Evolutionary conservation across 495 filamentous ascomycete genomes (phyloP), one percentile per base, ranked within the genome.

Genomic region (Aspergillus kassunensis): DNA sequence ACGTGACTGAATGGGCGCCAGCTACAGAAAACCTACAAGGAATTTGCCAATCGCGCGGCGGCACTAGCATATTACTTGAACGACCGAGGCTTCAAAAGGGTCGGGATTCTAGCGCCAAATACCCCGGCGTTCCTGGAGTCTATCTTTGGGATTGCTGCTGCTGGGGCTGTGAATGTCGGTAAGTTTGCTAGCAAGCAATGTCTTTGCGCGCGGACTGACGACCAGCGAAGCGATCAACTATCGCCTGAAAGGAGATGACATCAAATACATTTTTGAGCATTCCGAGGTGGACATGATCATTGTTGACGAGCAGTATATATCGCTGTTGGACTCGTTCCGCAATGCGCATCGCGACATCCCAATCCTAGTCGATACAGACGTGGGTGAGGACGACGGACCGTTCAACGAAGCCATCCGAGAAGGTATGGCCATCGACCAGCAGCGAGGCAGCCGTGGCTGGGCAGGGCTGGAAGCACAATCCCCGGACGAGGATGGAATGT

Each of bases 81-180:
- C 39, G 87, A 89, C 61, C 78, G 85, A 47, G 77, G 76, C 6
- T 81, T 79, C 58, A 86, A 80, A 62, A 79, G 86, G 49, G 78
- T 87, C 1, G 93, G 93, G 5, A 84, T 98, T 34, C 75, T 98
- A 4, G 82, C 81, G 15, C 85, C 95, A 1, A 98, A 98, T 64
- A 98, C 93, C 4, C 93, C 93, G 3, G 93, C 90, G 0, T 97
- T 97, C 64, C 71, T 97, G 16, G 92, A 97, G 69, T 76, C 81
- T 2, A 86, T 97, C 41, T 98, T 91, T 59, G 93, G 88, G 6
- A 88, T 97, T 61, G 84, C 82, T 2, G 93, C 91, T 18, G 91
- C 89, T 2, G 90, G 90, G 7, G 89, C 74, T 9, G 78, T 95
- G 8, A 86, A 89, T 57, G 84, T 95, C 52, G 82, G 78, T 83